phyloP scores from a whole-genome alignment of 2,329 filamentous ascomycete species.

The Fusarium musae region DNA sequence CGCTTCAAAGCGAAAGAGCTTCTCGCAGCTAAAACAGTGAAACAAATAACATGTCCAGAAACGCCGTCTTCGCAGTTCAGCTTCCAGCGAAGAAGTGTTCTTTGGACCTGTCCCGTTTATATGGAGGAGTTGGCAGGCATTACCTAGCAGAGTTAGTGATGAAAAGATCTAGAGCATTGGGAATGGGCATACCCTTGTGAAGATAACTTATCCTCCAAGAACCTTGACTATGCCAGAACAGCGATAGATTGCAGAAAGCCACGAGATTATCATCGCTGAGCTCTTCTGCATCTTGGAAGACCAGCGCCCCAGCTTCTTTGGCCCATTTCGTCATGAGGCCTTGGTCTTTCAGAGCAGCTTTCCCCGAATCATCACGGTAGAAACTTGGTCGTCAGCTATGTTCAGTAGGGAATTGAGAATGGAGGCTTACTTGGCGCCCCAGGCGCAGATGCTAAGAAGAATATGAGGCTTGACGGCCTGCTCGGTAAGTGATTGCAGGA shows the following conservation, averaged over 20 bases:
- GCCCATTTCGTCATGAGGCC: slow-evolving; percentile 23
- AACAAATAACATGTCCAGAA: slow-evolving; percentile 8
- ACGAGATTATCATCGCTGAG: slow-evolving; percentile 29
- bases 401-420: fast-evolving
- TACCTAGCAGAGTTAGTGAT: not conserved
- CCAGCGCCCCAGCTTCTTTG: slow-evolving; percentile 11
- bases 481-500: not conserved
- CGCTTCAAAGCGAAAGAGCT: fast-evolving
- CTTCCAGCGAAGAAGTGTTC: not conserved
- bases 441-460: slow-evolving; percentile 27
- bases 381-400: slow-evolving; percentile 3
- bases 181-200: slow-evolving; percentile 19
- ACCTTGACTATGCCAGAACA: slow-evolving; percentile 39
- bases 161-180: too few relatives aligned
- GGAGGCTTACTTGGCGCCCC: slow-evolving; percentile 35
- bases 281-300: slow-evolving; percentile 23
- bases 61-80: fast-evolving
- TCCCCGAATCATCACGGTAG: not conserved
- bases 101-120: slow-evolving; percentile 2
- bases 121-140: slow-evolving; percentile 29
- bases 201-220: slow-evolving; percentile 37
- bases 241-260: slow-evolving; percentile 28
- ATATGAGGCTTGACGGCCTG: not conserved
- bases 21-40: slow-evolving; percentile 4
- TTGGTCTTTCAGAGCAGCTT: not conserved